phyloP scores from a whole-genome alignment of 805 yeast species.

The Kodamaea kaohsiungensis region DNA sequence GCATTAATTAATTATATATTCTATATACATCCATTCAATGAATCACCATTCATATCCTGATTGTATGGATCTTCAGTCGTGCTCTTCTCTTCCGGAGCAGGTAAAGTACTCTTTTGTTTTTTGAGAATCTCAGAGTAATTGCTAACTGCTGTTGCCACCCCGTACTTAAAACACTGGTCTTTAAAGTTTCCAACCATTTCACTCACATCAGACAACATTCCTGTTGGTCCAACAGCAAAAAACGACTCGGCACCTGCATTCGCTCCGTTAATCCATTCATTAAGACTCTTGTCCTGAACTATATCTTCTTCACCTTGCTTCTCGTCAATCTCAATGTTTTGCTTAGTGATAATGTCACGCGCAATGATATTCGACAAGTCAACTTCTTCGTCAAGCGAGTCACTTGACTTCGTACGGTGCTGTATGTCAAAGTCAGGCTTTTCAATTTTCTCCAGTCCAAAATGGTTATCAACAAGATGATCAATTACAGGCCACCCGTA shows the following conservation, averaged over 20 bases:
- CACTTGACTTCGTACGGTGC: conserved; percentile 11
- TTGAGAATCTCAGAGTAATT: conserved; percentile 11
- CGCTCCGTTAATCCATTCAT: conserved; percentile 52
- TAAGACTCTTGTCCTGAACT: conserved; percentile 18
- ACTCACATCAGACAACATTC: conserved; percentile 63
- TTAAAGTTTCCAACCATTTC: conserved; percentile 54
- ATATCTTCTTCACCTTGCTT: conserved; percentile 14
- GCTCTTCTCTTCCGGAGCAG: neutral
- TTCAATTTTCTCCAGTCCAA: conserved; percentile 26
- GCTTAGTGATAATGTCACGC: conserved; percentile 36
- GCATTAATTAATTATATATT: neutral
- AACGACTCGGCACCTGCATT: conserved; percentile 38
- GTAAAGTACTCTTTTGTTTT: conserved; percentile 3
- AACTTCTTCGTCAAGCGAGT: conserved; percentile 29
- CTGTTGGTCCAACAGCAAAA: conserved; percentile 67
- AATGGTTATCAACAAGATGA: conserved; percentile 73
- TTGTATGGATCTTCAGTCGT: neutral
- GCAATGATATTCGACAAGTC: conserved; percentile 31
- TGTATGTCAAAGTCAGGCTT: conserved; percentile 9
- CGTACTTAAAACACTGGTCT: conserved; percentile 32
- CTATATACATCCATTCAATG: conserved; percentile 8
- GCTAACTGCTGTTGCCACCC: conserved; percentile 10
- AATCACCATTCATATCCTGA: neutral
- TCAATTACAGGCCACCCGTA: conserved; percentile 95
- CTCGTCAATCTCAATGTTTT: conserved; percentile 36